Evolutionary conservation across 2,329 filamentous ascomycete genomes (phyloP).

Genomic region (Aspergillus cejpii): DNA sequence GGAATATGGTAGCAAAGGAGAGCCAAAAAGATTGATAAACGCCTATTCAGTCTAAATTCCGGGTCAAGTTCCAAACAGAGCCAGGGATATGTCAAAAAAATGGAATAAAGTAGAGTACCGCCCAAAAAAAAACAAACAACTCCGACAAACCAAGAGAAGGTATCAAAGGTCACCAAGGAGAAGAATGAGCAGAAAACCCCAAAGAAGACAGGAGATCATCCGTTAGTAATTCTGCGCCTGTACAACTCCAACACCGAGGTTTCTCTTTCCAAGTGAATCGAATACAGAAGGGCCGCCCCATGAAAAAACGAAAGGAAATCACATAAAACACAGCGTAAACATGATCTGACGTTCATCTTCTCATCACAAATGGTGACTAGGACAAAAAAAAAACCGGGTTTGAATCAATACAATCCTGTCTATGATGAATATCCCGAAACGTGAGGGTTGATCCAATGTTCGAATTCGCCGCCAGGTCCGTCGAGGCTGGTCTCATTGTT

Average conservation of each 20-base stretch:
- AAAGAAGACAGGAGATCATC: background rate
- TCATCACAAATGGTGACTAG: background rate
- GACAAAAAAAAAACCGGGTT: background rate
- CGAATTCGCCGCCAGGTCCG: slow-evolving; percentile 42
- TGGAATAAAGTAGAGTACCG: background rate
- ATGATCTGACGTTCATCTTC: background rate
- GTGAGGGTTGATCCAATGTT: slow-evolving; percentile 40
- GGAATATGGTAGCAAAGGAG: too few relatives aligned
- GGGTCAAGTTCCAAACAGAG: background rate
- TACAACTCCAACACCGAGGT: background rate
- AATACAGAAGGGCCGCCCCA: background rate
- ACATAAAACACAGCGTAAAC: background rate
- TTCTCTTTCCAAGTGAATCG: background rate
- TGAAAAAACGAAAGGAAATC: background rate
- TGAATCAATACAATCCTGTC: background rate
- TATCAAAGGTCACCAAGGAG: background rate
- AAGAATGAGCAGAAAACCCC: background rate
- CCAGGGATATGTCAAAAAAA: background rate
- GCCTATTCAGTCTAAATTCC: background rate
- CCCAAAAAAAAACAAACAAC: background rate
- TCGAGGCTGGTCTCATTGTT: slow-evolving; percentile 31
- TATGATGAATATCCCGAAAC: slow-evolving; percentile 9
- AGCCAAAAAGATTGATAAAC: background rate
- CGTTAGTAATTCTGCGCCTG: background rate
- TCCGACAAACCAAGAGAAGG: background rate